Base-by-base conservation (phyloP, 495 filamentous ascomycete species). In the Xylaria telfairii region DNA sequence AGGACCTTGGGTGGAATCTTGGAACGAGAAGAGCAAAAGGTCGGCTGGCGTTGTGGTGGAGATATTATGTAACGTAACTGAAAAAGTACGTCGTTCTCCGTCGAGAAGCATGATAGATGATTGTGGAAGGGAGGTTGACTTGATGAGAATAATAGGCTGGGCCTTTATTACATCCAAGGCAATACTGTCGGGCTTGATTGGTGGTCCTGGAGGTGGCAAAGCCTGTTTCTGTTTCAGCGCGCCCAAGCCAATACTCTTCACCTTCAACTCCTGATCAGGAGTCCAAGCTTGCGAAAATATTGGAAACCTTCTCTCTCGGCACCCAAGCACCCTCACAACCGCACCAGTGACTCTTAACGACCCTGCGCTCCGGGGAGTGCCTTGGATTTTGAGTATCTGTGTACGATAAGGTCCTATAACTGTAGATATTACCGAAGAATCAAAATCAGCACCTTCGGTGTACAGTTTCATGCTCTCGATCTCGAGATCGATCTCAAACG, bases 81-180 rank as follows among this genome's bases (percentile, higher is more conserved):
- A 90, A 71, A 98, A 97, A 1, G 83, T 82, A 72, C 88, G 89
- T 19, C 86, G 86, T 79, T 98, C 94, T 17, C 95, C 95, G 80
- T 97, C 94, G 17, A 97, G 84, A 65, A 97, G 85, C 93, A 97
- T 97, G 59, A 97, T 83, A 39, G 95, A 93, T 19, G 92, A 92
- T 76, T 97, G 95, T 0, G 92, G 89, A 10, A 97, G 86, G 30
- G 92, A 92, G 46, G 90, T 90, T 5, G 90, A 91, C 69, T 92
- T 90, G 15, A 97, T 85, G 1, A 90, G 81, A 12, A 97, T 80
- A 5, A 92, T 81, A 2, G 96, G 96, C 77, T 97, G 94, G 56
- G 87, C 83, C 7, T 87, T 83, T 61, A 97, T 92, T 49, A 96
- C 93, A 34, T 86, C 93, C 54, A 95, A 80, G 32, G 81, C 78